Evolutionary conservation across 139 green algal species (phyloP).

Genomic region (Chara braunii): DNA sequence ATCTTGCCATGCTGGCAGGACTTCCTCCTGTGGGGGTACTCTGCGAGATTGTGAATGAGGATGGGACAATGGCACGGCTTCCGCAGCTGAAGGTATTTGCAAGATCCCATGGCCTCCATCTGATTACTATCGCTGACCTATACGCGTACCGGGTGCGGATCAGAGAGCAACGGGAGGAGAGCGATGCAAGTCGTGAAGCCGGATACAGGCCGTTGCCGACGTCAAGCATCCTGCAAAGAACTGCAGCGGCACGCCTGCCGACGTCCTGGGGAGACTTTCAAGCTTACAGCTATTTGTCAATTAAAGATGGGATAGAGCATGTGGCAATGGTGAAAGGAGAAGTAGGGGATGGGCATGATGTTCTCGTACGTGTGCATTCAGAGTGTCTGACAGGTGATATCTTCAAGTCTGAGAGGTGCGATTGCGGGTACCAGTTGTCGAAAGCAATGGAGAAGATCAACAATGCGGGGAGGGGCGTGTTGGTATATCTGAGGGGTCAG

Average conservation of each 20-base stretch:
- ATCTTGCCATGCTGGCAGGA: conserved; percentile 79
- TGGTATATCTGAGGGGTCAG: conserved; percentile 52
- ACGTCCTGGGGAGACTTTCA: conserved; percentile 49
- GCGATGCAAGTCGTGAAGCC: too few relatives aligned
- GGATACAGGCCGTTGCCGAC: too few relatives aligned
- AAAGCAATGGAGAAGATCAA: conserved; percentile 46
- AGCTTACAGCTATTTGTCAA: conserved; percentile 17
- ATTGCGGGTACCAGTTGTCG: conserved; percentile 45
- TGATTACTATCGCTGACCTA: conserved; percentile 78
- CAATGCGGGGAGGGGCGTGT: conserved; percentile 40
- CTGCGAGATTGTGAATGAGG: conserved; percentile 83
- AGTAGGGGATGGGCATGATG: conserved; percentile 35
- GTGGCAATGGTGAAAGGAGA: conserved; percentile 50
- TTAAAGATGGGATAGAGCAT: conserved; percentile 46
- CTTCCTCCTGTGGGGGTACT: conserved; percentile 82
- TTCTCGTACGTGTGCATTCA: conserved; percentile 50
- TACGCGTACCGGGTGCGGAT: conserved; percentile 10
- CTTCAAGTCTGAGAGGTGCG: conserved; percentile 43
- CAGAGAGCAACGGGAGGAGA: too few relatives aligned
- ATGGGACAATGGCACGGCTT: conserved; percentile 75
- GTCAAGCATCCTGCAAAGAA: conserved; percentile 37
- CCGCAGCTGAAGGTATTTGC: conserved; percentile 76
- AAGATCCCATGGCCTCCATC: conserved; percentile 61
- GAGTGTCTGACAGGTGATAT: conserved; percentile 57
- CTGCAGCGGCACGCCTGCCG: conserved; percentile 43